Evolutionary conservation across 495 filamentous ascomycete genomes (phyloP), one percentile per base, ranked within the genome.

Genomic region (Xylaria flabelliformis): DNA sequence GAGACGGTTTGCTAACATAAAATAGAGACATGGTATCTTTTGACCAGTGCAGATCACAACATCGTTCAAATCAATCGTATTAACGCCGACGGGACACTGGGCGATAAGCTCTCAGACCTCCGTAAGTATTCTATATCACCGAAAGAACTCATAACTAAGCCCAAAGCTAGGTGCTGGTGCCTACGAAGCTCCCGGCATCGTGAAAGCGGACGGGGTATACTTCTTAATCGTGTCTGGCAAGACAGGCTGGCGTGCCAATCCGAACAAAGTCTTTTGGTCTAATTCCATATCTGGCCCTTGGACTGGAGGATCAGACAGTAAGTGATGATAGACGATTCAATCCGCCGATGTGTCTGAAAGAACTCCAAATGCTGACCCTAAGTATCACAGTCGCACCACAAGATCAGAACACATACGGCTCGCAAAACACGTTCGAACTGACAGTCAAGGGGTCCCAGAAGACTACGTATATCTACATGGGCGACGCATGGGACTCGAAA

Each of bases 41-140:
- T 86, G 24, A 84, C 84, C 3, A 80, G 78, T 24, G 83, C 82
- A 24, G 82, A 85, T 74, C 83, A 85, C 77, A 86, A 86, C 70
- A 82, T 72, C 53, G 76, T 86, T 32, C 84, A 86, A 64, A 77
- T 86, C 72, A 86, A 86, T 67, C 68, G 73, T 24, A 82, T 85
- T 73, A 84, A 84, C 75, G 64, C 67, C 1, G 81, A 85, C 67
- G 83, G 83, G 9, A 36, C 71, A 1, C 70, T 83, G 9, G 82
- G 82, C 17, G 71, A 74, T 41, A 76, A 59, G 48, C 76, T 77
- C 21, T 78, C 77, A n/a, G 71, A 74, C 46, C 70, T 82, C 0
- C 72, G 80, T 80, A 72, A 36, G 75, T n/a, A n/a, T n/a, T n/a
- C n/a, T n/a, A n/a, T n/a, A n/a, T n/a, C n/a, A n/a, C n/a, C n/a